Conservation (phyloP, 1,139 yeast genomes). For the Yamadazyma friedrichii region DNA sequence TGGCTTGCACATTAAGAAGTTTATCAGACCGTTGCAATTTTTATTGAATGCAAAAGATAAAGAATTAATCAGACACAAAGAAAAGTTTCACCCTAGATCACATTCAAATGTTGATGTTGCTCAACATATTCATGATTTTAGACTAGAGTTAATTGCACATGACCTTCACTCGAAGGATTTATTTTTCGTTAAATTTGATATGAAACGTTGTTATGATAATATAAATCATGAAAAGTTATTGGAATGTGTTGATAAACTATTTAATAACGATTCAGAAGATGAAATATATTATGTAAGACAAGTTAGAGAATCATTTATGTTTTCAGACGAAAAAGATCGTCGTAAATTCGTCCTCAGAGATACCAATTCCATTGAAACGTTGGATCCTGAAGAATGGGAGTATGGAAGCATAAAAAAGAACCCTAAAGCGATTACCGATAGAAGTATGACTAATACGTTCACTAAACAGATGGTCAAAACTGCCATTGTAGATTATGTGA, state of each 20-base stretch:
- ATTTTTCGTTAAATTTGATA: conserved; percentile 70
- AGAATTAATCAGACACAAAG: conserved; percentile 14
- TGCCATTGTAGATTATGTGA: conserved; percentile 12
- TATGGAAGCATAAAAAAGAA: conserved; percentile 1
- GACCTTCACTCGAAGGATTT: conserved; percentile 33
- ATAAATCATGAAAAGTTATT: conserved; percentile 54
- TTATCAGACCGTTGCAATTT: conserved; percentile 22
- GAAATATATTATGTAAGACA: conserved; percentile 26
- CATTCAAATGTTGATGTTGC: conserved; percentile 29
- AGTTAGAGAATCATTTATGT: conserved; percentile 11
- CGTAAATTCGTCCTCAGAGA: conserved; percentile 8
- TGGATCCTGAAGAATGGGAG: conserved; percentile 6
- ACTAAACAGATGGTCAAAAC: conserved; percentile 11
- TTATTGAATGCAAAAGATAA: conserved; percentile 16
- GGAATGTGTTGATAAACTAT: conserved; percentile 25
- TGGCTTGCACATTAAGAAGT: conserved; percentile 16
- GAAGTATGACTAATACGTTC: conserved; percentile 12
- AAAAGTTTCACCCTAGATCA: conserved; percentile 24
- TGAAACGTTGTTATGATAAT: conserved; percentile 76
- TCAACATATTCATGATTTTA: conserved; percentile 15
- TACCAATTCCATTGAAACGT: conserved; percentile 10
- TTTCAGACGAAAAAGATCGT: conserved; percentile 11
- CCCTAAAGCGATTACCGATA: conserved; percentile 11
- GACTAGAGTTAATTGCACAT: conserved; percentile 15
- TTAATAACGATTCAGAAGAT: conserved; percentile 20